Base-by-base conservation (phyloP, 164 flowering plant species). In the Stephania japonica region DNA sequence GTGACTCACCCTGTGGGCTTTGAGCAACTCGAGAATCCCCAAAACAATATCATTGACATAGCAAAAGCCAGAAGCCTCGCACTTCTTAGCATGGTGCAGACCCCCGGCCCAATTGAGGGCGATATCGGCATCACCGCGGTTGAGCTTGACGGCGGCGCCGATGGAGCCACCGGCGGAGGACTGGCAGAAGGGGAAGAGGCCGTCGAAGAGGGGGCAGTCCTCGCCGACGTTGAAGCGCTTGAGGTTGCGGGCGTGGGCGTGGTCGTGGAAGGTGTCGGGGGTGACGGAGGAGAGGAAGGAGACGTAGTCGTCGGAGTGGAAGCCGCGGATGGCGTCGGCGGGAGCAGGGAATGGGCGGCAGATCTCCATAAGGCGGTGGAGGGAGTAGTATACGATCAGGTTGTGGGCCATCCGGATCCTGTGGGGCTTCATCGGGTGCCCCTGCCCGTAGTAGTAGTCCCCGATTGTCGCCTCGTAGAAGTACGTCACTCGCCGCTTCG, bases 401-500 rank as follows among this genome's bases (percentile, higher is more conserved):
- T 79, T 81, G 80, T 86, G 89, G 16, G 91, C 86, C 89, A 88
- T 86, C 1, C 88, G 86, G 70, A 88, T 86, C 7, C 89, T 83
- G 71, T 88, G 89, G 67, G 89, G 91, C 68, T 88, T 88, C 91
- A 88, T 86, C 6, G 89, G 91, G 76, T 88, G 91, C 53, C 88
- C 91, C 71, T 88, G 89, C 1, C 91, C 89, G 81, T 86, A 88
- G 79, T 88, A 86, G 83, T 84, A 88, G 77, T 88, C 84, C 32
- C 88, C 89, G 70, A 88, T 85, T 1, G 87, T 56, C 21, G 91
- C 89, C 67, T 88, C 89, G 85, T 85, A 88, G 80, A 85, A 88
- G 81, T 88, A 88, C 26, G 75, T 71, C 18, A 88, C 91, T 6
- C 85, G 79, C 43, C 91, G 83, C 69, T 84, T 86, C 21, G 38